A percentile compares a stretch with the other conserved stretches of the same genome.
phyloP scores from a whole-genome alignment of 345 rosid species.

The Reutealis trisperma region DNA sequence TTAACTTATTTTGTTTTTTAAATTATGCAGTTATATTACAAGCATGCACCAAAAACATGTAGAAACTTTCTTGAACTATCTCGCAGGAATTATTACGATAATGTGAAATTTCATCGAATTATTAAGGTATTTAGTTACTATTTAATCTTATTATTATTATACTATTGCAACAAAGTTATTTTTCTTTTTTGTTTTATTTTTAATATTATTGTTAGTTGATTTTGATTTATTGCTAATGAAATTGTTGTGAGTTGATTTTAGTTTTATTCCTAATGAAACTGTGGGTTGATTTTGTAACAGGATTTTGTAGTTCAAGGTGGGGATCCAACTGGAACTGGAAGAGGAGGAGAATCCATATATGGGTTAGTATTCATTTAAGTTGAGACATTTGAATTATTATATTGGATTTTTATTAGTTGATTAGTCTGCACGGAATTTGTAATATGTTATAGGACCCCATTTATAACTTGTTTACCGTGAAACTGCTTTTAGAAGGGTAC shows the following conservation, averaged over 20 bases:
- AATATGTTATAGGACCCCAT: no score
- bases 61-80: constrained; percentile 90
- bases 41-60: constrained; percentile 94
- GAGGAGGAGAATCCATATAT: constrained; percentile 89
- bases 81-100: constrained; percentile 82
- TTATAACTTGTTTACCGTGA: no score
- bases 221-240: background rate
- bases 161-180: background rate
- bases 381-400: background rate
- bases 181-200: background rate
- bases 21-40: constrained; percentile 65
- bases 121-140: constrained; percentile 56
- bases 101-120: constrained; percentile 79
- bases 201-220: background rate
- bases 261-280: background rate
- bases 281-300: constrained; percentile 39
- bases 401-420: background rate
- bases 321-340: constrained; percentile 97
- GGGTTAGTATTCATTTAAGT: constrained; percentile 48
- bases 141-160: background rate
- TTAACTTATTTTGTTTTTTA: background rate
- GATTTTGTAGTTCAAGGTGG: constrained; percentile 99
- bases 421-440: background rate
- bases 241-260: constrained; percentile 10
- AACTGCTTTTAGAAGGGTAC: background rate